Evolutionary conservation across 2,329 filamentous ascomycete species (phyloP), one percentile per base, ranked within the genome.

Genomic region (Aaosphaeria pasadenensis): DNA sequence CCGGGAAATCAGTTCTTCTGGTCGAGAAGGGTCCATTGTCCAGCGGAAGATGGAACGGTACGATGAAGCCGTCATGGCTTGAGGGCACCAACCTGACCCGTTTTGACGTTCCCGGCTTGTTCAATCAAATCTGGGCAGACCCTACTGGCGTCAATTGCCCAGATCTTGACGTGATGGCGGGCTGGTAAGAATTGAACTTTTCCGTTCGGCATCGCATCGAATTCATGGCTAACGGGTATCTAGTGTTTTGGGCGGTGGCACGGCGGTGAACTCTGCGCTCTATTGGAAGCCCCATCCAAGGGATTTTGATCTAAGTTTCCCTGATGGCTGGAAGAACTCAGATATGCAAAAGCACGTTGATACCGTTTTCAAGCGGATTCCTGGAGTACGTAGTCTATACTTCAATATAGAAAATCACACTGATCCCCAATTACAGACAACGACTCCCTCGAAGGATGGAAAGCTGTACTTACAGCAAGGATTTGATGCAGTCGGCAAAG

Each of bases 261-360:
- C 78, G 1, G 79, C 81, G n/a, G 75, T 87, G 54, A 88, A 87
- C 57, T 80, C 84, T 32, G 83, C 81, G 35, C 72, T 87, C 24
- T 87, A 81, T 77, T 85, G 81, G 76, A 82, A 79, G 61, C 77
- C 86, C 0, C 80, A 83, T 53, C 74, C 78, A 6, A 64, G 69
- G 5, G 87, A 89, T 62, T 89, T 85, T 74, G 82, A 89, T 61
- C 77, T 81, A 61, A 86, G 86, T 64, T 89, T 87, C 71, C 86
- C 86, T 1, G 53, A 71, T 1, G 86, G 85, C 24, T 90, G 86
- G 86, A 83, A 85, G 66, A 76, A 78, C 28, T 63, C 67, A 3
- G 84, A 88, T 55, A 79, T 89, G 67, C 65, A 70, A 45, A 63
- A 70, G 11, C 78, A 84, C 4, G 80, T 82, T 5, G 67, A 77